Evolutionary conservation across 768 basidiomycete genomes (phyloP).

Genomic region (Lactarius trivialis): DNA sequence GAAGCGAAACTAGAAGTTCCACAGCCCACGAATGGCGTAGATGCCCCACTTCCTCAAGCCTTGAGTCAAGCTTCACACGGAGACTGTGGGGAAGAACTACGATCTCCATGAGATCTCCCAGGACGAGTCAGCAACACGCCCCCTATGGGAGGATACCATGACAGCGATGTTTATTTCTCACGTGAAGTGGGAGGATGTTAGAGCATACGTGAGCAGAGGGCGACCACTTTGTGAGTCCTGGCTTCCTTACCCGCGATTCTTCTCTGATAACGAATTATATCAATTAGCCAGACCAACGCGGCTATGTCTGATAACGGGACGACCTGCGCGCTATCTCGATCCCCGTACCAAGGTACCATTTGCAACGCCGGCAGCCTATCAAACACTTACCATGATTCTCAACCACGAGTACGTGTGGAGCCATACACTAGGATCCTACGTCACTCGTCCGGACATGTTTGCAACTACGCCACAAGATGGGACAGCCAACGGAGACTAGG

Average conservation of each 20-base stretch:
- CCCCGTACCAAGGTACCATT: conserved; percentile 77
- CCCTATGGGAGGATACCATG: conserved; percentile 70
- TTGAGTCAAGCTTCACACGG: conserved; percentile 27
- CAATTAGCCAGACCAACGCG: conserved; percentile 54
- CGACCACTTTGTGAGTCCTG: conserved; percentile 51
- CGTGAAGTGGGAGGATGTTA: conserved; percentile 70
- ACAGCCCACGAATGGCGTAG: background rate
- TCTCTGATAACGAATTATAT: background rate
- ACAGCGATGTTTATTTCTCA: conserved; percentile 79
- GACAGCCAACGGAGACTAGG: background rate
- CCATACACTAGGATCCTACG: conserved; percentile 38
- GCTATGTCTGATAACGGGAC: conserved; percentile 74
- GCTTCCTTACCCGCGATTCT: conserved; percentile 7
- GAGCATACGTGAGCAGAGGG: conserved; percentile 57
- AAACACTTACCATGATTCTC: conserved; percentile 53
- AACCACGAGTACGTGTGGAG: conserved; percentile 68
- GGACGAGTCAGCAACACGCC: conserved; percentile 40
- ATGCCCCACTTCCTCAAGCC: background rate
- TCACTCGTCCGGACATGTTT: conserved; percentile 22
- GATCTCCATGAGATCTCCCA: conserved; percentile 59
- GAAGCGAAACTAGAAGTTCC: background rate
- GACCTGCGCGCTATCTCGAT: conserved; percentile 69
- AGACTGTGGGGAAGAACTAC: conserved; percentile 61
- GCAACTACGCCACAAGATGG: background rate
- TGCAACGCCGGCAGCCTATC: conserved; percentile 61